Conservation (phyloP, 768 basidiomycete species). For the Trametes maxima region DNA sequence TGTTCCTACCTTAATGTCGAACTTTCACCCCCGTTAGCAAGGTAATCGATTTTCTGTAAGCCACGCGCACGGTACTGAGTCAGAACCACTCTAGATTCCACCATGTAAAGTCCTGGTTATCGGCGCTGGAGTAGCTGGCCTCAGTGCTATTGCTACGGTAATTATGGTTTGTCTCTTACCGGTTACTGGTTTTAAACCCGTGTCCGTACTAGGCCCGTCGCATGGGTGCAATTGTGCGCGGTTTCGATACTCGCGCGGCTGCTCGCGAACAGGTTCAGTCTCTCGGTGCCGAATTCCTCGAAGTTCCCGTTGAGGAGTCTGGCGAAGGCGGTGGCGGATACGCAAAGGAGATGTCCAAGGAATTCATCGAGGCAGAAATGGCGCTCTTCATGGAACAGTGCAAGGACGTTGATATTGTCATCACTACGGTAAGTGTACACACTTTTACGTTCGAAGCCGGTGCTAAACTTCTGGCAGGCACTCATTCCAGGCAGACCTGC, state of each 20-base stretch:
- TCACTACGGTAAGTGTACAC: conserved; percentile 64
- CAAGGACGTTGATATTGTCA: conserved; percentile 87
- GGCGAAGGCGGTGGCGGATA: conserved; percentile 85
- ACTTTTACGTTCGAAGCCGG: background rate
- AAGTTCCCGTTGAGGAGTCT: conserved; percentile 78
- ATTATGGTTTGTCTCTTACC: conserved; percentile 21
- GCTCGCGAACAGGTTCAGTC: conserved; percentile 90
- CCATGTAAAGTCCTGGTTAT: conserved; percentile 88
- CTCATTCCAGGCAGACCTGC: conserved; percentile 87
- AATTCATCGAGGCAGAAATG: conserved; percentile 89
- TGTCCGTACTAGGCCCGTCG: conserved; percentile 59
- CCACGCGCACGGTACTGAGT: background rate
- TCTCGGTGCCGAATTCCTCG: conserved; percentile 88
- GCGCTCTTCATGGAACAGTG: conserved; percentile 85
- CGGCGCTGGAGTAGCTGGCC: conserved; percentile 86
- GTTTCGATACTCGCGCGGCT: conserved; percentile 84
- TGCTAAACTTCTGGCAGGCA: conserved; percentile 46
- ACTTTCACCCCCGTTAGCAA: conserved; percentile 38
- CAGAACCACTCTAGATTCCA: conserved; percentile 56
- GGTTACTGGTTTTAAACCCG: conserved; percentile 1
- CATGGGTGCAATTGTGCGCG: conserved; percentile 86
- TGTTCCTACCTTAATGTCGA: conserved; percentile 2
- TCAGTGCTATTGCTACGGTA: conserved; percentile 87
- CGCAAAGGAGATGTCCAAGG: conserved; percentile 89
- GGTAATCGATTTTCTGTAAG: conserved; percentile 33